These are phyloP conservation scores for Fusarium coffeatum DNA, from an alignment of 2,329 filamentous ascomycete genomes.

Conservation along the genomic window DNA sequence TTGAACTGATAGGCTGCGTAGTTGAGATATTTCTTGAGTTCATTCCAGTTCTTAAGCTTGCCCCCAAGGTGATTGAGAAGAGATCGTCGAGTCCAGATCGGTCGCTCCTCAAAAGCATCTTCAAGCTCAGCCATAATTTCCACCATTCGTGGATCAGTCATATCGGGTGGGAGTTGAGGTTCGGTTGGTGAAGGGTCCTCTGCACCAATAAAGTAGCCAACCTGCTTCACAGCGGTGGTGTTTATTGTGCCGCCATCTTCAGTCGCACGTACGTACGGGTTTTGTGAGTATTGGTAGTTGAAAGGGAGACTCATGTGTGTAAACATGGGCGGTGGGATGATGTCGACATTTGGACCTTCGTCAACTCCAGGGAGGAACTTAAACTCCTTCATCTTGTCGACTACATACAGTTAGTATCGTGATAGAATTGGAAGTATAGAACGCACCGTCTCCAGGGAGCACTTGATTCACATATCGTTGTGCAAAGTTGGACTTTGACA, in stretches of 20 bases:
- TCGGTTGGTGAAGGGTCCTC: conserved; percentile 70
- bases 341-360: conserved; percentile 69
- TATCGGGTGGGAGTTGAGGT: conserved; percentile 69
- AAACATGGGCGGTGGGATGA: conserved; percentile 84
- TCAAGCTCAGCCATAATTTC: conserved; percentile 73
- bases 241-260: conserved; percentile 68
- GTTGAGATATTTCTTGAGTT: conserved; percentile 79
- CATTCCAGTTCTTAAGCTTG: conserved; percentile 63
- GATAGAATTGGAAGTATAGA: background rate
- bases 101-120: conserved; percentile 75
- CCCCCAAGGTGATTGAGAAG: conserved; percentile 77
- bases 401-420: conserved; percentile 46
- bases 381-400: conserved; percentile 69
- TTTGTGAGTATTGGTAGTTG: conserved; percentile 86
- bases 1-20: conserved; percentile 94
- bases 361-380: conserved; percentile 73
- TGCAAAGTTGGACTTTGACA: conserved; percentile 75
- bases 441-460: conserved; percentile 75
- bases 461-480: conserved; percentile 77
- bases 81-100: conserved; percentile 87
- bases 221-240: conserved; percentile 68
- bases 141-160: conserved; percentile 70
- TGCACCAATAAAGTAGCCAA: conserved; percentile 69
- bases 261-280: conserved; percentile 77
- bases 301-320: conserved; percentile 80